Percentiles rank a stretch among this genome's conserved stretches.
Evolutionary conservation across 2,329 filamentous ascomycete species (phyloP).

Genomic region (Fusarium nodosum): DNA sequence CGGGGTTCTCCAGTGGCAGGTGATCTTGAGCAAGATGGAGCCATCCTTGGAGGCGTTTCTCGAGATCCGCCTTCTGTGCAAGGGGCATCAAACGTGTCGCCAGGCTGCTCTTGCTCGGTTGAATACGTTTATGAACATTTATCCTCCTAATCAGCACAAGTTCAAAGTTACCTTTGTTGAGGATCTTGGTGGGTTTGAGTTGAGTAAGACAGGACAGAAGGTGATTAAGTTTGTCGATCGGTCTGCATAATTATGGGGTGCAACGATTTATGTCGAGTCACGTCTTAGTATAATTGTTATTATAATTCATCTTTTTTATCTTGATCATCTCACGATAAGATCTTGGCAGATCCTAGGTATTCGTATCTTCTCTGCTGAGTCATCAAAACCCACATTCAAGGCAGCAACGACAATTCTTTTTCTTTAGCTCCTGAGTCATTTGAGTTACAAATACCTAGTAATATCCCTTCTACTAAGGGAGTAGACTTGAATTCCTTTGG

Average conservation of each 20-base stretch:
- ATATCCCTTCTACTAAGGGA: background rate
- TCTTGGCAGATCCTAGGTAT: no score
- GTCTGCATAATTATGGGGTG: background rate
- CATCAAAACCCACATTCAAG: background rate
- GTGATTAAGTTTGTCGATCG: constrained; percentile 51
- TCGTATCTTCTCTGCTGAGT: no score
- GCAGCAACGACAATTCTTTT: background rate
- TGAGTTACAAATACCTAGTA: background rate
- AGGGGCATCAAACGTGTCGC: constrained; percentile 17
- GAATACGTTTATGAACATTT: constrained; percentile 44
- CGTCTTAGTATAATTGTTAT: background rate
- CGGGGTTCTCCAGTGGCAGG: constrained; percentile 59
- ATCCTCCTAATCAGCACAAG: constrained; percentile 51
- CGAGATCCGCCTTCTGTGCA: constrained; percentile 50
- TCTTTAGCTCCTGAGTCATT: background rate
- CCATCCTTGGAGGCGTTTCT: constrained; percentile 43
- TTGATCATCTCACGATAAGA: background rate
- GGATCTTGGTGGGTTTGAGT: constrained; percentile 52
- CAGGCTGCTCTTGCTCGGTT: constrained; percentile 38
- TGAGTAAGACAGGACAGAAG: constrained; percentile 47
- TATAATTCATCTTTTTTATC: background rate
- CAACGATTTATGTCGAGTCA: background rate
- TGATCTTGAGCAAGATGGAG: constrained; percentile 53
- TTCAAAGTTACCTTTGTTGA: constrained; percentile 53
- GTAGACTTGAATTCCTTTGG: background rate